A percentile compares a stretch with the other conserved stretches of the same genome.
Conservation (phyloP, 495 filamentous ascomycete genomes). For the Friedmanniomyces simplex region DNA sequence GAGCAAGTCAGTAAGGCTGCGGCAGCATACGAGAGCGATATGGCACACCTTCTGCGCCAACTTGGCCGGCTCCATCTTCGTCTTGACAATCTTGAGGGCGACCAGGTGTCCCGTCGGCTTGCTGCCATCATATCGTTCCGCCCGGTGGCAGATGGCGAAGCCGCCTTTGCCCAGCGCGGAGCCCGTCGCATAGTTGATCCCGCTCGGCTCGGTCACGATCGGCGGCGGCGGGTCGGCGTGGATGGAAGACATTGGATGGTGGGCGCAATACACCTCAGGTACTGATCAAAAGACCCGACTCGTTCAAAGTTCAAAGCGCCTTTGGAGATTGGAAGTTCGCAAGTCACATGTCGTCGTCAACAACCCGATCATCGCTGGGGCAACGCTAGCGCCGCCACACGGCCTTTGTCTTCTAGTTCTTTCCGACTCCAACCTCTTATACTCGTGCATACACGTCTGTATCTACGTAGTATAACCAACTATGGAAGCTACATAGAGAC, state of each 20-base stretch:
- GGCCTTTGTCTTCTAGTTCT: too few relatives aligned
- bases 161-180: constrained; percentile 81
- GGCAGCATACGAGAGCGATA: background rate
- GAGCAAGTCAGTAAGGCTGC: constrained; percentile 24
- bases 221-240: constrained; percentile 45
- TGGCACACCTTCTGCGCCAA: constrained; percentile 71
- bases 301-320: too few relatives aligned
- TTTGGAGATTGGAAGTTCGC: too few relatives aligned
- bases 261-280: background rate
- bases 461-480: too few relatives aligned
- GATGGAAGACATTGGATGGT: constrained; percentile 32
- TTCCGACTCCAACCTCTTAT: too few relatives aligned
- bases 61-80: constrained; percentile 73
- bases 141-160: constrained; percentile 85
- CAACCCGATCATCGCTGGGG: too few relatives aligned
- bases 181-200: constrained; percentile 74
- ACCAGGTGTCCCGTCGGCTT: constrained; percentile 46
- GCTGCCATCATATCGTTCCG: constrained; percentile 51
- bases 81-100: constrained; percentile 84
- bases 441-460: too few relatives aligned
- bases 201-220: constrained; percentile 66
- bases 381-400: background rate
- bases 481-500: too few relatives aligned
- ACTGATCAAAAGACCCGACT: too few relatives aligned
- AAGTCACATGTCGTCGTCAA: too few relatives aligned